Evolutionary conservation across 2,329 filamentous ascomycete species (phyloP), one percentile per base, ranked within the genome.

Genomic region (Biscogniauxia marginata): DNA sequence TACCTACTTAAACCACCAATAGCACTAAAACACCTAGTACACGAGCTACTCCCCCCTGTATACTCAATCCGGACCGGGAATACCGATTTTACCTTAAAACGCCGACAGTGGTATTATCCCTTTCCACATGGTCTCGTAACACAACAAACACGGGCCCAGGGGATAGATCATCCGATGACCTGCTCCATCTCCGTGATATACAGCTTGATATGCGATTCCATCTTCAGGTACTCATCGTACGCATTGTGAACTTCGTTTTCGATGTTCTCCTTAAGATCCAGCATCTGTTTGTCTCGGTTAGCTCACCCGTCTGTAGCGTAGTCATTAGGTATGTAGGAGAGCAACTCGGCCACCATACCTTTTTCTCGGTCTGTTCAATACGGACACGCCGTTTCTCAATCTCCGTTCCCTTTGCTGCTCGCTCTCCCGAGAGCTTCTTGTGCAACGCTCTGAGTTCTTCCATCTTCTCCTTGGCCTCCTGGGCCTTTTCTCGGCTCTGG

Each of bases 171-270:
- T 69, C 64, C 78, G 64, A 95, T 84, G 55, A 87, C 88, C 75
- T 97, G 93, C 75, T 98, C 95, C 93, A 99, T 97, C 80, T 99
- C 95, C 4, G 90, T 96, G 70, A 99, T 96, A 78, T 99, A 99
- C 60, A 98, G 80, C 75, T 93, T 93, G 73, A 99, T 96, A 71
- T 99, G 95, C 39, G 91, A 88, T 74, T 98, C 93, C 85, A 99
- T 89, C 84, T 97, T 97, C 71, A 96, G 83, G 74, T 96, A 99
- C 77, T 98, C 91, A 63, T 96, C 93, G 66, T 96, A 86, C 1
- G 95, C 92, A 54, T 84, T 85, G 70, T 95, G 90, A 7, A 98
- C 88, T 74, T 99, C 95, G 59, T 88, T 93, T 71, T 98, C 93
- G 61, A 99, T 96, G 67, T 95, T 96, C 72, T 98, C 95, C 71